These are phyloP conservation scores for Pseudopithomyces maydicus DNA, from an alignment of 2,329 filamentous ascomycete species.

Conservation along the genomic window DNA sequence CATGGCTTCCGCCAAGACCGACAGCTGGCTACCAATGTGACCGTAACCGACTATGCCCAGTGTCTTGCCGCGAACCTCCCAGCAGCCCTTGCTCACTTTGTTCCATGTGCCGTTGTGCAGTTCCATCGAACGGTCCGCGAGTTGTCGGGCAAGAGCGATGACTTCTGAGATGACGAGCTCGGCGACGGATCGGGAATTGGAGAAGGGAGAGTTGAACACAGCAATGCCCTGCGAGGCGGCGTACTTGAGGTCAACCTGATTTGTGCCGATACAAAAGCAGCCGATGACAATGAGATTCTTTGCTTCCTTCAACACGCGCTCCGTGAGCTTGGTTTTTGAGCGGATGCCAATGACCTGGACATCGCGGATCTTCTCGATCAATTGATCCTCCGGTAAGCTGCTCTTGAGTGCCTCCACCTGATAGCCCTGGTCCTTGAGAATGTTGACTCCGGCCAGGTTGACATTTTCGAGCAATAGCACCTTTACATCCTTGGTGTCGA, in stretches of 20 bases:
- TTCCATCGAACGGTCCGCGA: slow-evolving; percentile 91
- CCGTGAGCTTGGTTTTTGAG: slow-evolving; percentile 94
- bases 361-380: slow-evolving; percentile 97
- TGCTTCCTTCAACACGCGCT: slow-evolving; percentile 82
- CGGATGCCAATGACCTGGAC: slow-evolving; percentile 98
- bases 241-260: slow-evolving; percentile 86
- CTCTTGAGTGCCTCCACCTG: slow-evolving; percentile 92
- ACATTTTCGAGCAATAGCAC: slow-evolving; percentile 95
- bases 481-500: slow-evolving; percentile 94
- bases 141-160: slow-evolving; percentile 86
- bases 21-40: slow-evolving; percentile 95
- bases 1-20: slow-evolving; percentile 94
- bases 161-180: slow-evolving; percentile 96
- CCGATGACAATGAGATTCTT: slow-evolving; percentile 95
- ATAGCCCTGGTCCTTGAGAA: slow-evolving; percentile 85
- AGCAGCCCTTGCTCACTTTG: slow-evolving; percentile 95
- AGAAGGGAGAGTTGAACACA: slow-evolving; percentile 99
- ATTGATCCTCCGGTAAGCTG: slow-evolving; percentile 86
- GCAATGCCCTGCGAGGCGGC: slow-evolving; percentile 86
- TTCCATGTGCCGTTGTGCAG: slow-evolving; percentile 97
- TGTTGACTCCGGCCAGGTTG: slow-evolving; percentile 85
- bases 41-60: slow-evolving; percentile 96
- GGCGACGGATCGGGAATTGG: slow-evolving; percentile 95
- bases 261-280: slow-evolving; percentile 99
- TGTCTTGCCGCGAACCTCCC: slow-evolving; percentile 98